phyloP scores from a whole-genome alignment of 139 green algal species.

The Coelastrella sp. region DNA sequence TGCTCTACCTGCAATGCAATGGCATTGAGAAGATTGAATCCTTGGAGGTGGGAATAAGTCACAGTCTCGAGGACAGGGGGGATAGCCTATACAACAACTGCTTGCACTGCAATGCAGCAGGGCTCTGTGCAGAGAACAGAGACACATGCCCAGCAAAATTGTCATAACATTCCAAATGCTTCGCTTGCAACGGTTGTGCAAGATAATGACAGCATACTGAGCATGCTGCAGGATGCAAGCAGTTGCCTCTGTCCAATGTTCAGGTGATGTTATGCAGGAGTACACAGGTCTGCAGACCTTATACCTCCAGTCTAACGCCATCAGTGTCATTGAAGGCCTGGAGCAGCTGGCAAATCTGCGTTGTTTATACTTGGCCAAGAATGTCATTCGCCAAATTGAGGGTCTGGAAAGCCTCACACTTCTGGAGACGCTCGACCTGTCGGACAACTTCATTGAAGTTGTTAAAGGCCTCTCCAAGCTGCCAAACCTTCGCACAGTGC shows the following conservation, averaged over 20 bases:
- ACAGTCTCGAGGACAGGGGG: too few species aligned
- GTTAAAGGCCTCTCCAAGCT: constrained; percentile 60
- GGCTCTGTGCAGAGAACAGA: too few species aligned
- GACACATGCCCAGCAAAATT: too few species aligned
- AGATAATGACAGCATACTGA: not conserved
- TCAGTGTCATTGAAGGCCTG: constrained; percentile 71
- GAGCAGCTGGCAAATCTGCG: constrained; percentile 66
- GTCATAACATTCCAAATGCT: too few species aligned
- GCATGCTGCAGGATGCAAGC: not conserved
- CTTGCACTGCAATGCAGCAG: too few species aligned
- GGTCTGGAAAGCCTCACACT: constrained; percentile 60
- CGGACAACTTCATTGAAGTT: constrained; percentile 69
- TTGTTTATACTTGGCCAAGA: constrained; percentile 78
- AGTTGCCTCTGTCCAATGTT: not conserved
- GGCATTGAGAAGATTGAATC: constrained; percentile 78
- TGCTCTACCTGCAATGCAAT: constrained; percentile 84
- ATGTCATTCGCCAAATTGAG: constrained; percentile 63
- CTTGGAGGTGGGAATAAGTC: constrained; percentile 65
- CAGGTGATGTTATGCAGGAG: constrained; percentile 63
- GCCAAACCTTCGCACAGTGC: constrained; percentile 63
- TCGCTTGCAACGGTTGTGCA: too few species aligned
- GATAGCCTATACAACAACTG: too few species aligned
- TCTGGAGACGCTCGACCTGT: constrained; percentile 74
- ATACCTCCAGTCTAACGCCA: constrained; percentile 84
- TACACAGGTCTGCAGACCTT: constrained; percentile 81